phyloP scores from a whole-genome alignment of 768 basidiomycete genomes.

The Coprinopsis strossmayeri region DNA sequence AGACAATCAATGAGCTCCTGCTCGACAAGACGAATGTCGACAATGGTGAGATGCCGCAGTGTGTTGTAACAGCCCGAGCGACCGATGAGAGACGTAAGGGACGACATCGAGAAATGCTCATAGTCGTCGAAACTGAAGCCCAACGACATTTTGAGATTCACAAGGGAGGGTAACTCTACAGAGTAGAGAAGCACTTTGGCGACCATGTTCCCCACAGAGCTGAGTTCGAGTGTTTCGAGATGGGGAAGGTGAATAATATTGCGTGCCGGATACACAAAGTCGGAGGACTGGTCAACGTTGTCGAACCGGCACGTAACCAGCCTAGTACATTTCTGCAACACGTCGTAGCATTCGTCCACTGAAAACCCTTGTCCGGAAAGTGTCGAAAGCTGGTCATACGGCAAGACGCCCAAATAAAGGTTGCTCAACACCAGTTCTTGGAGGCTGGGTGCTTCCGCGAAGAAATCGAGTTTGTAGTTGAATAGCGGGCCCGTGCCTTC shows the following conservation, averaged over 20 bases:
- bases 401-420: neutral
- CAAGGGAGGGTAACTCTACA: neutral
- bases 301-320: neutral
- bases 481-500: neutral
- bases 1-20: conserved; percentile 4
- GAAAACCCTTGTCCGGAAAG: neutral
- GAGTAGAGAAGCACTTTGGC: neutral
- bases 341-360: neutral
- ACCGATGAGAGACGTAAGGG: neutral
- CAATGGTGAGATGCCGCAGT: neutral
- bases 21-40: neutral
- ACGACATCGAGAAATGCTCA: neutral
- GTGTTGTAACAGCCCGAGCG: neutral
- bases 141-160: neutral
- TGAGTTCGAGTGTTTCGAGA: neutral
- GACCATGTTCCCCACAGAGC: neutral
- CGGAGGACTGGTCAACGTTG: neutral
- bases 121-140: conserved; percentile 3
- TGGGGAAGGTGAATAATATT: neutral
- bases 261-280: neutral
- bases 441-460: neutral
- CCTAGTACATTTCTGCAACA: neutral
- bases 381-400: neutral
- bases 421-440: neutral
- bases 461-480: neutral